Conservation (phyloP, 176 grass and related monocot genomes). For the Saccharum spontaneum region DNA sequence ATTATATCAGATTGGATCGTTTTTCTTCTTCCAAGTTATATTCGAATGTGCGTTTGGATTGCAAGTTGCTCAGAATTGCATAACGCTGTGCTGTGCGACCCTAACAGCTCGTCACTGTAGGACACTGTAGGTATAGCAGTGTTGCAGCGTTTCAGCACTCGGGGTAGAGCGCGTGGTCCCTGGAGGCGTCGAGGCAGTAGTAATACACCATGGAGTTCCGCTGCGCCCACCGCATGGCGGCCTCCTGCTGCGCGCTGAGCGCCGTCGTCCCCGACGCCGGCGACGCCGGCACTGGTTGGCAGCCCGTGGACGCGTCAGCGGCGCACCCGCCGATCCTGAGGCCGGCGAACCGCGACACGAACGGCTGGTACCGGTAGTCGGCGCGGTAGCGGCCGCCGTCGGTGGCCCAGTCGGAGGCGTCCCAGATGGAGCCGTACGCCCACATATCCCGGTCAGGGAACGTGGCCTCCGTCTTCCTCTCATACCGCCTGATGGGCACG, state of each 20-base stretch:
- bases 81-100: no score
- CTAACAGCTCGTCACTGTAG: not conserved
- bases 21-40: not conserved
- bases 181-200: conserved; percentile 55
- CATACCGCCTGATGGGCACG: conserved; percentile 62
- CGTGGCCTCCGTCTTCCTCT: conserved; percentile 48
- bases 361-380: conserved; percentile 78
- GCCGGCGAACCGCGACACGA: conserved; percentile 36
- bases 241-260: conserved; percentile 44
- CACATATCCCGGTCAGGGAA: conserved; percentile 67
- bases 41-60: not conserved
- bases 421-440: conserved; percentile 83
- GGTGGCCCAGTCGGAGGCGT: conserved; percentile 86
- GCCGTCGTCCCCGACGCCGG: conserved; percentile 24
- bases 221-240: conserved; percentile 62
- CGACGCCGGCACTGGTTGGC: conserved; percentile 31
- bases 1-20: not conserved
- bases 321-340: conserved; percentile 52
- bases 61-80: not conserved
- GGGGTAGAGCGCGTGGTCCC: conserved; percentile 50
- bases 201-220: conserved; percentile 55
- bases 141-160: conserved; percentile 38
- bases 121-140: not conserved
- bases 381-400: conserved; percentile 63
- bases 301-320: not conserved